Conservation (phyloP, 441 rosid genomes). For the Croton laevigatus region DNA sequence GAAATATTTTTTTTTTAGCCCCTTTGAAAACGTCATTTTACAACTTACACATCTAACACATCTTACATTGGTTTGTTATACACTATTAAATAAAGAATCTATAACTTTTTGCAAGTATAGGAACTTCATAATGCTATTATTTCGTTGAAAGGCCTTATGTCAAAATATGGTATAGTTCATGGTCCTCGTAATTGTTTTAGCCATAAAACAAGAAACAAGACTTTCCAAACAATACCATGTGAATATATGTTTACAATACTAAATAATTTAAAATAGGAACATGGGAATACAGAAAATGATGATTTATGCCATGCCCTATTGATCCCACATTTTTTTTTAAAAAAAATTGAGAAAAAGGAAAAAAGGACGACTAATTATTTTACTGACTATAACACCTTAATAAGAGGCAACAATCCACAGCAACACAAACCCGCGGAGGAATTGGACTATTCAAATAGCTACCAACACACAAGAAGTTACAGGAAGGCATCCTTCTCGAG, state of each 20-base stretch:
- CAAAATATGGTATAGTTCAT: too few species aligned
- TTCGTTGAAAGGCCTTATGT: too few species aligned
- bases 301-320: constrained; percentile 13
- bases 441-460: constrained; percentile 4
- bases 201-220: neutral
- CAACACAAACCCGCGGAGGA: neutral
- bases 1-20: too few species aligned
- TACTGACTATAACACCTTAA: constrained; percentile 10
- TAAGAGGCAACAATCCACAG: constrained; percentile 14
- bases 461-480: constrained; percentile 27
- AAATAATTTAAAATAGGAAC: neutral
- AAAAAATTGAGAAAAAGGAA: neutral
- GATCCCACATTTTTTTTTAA: constrained; percentile 12
- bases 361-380: constrained; percentile 7
- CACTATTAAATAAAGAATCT: too few species aligned
- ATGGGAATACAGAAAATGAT: neutral
- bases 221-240: constrained; percentile 8
- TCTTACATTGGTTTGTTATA: too few species aligned
- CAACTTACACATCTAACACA: too few species aligned
- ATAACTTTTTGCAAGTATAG: too few species aligned
- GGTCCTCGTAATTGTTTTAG: too few species aligned
- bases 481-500: constrained; percentile 96
- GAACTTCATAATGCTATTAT: too few species aligned
- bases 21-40: too few species aligned
- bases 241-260: neutral